These are phyloP conservation scores for Neurospora sp. DNA, from an alignment of 495 filamentous ascomycete species.

Conservation along the genomic window DNA sequence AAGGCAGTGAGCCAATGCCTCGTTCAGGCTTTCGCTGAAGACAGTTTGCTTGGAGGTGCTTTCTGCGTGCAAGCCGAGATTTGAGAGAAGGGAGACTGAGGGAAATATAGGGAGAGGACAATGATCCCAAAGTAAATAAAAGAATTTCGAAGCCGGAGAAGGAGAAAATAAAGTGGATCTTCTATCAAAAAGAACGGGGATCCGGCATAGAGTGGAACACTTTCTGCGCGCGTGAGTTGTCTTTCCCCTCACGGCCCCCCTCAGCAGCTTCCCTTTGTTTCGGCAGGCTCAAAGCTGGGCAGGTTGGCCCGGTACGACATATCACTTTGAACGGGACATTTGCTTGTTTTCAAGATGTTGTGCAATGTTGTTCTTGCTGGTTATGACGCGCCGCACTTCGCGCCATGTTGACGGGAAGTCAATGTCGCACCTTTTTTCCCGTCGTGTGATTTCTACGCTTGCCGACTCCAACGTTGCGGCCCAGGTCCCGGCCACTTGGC, in stretches of 20 bases:
- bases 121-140: not conserved
- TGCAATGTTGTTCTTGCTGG: not conserved
- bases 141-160: not conserved
- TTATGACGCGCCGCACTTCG: not conserved
- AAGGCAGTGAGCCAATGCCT: not conserved
- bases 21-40: not conserved
- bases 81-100: not conserved
- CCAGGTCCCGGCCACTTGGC: not conserved
- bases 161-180: not conserved
- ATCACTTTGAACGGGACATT: not conserved
- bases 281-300: not conserved
- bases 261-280: not conserved
- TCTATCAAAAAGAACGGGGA: not conserved
- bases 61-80: not conserved
- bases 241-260: not conserved
- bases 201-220: not conserved
- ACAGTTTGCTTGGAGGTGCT: not conserved
- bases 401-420: not conserved
- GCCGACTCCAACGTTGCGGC: not conserved
- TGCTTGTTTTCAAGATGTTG: not conserved
- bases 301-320: not conserved
- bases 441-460: not conserved
- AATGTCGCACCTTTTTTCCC: not conserved
- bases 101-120: not conserved
- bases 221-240: not conserved